A percentile compares a stretch with the other conserved stretches of the same genome.
phyloP scores from a whole-genome alignment of 345 rosid species.

The Eucalyptus regnans region DNA sequence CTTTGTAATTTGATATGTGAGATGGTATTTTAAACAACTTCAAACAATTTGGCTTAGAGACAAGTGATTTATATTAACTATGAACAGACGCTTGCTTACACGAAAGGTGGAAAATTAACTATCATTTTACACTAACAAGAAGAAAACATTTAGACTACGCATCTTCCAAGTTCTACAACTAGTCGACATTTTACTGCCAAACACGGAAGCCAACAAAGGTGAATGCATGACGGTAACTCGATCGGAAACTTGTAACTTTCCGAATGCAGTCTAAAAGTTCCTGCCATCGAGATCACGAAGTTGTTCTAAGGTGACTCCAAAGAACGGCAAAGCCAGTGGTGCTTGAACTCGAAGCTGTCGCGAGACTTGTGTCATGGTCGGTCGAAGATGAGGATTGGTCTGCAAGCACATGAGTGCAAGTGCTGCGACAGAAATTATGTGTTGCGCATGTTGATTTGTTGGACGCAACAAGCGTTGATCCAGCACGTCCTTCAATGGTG shows the following conservation, averaged over 20 bases:
- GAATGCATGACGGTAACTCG: neutral
- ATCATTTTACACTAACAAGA: neutral
- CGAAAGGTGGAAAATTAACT: neutral
- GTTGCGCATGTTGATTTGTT: neutral
- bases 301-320: neutral
- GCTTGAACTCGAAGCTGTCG: neutral
- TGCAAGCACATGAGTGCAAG: constrained; percentile 9
- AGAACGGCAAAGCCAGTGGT: neutral
- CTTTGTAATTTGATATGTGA: too few relatives aligned
- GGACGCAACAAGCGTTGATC: neutral
- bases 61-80: neutral
- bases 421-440: neutral
- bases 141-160: neutral
- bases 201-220: neutral
- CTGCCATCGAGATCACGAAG: neutral
- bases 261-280: neutral
- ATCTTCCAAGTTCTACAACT: neutral
- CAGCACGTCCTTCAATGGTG: neutral
- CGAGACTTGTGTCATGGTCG: constrained; percentile 3
- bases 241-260: neutral
- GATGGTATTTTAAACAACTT: neutral
- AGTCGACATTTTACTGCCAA: neutral
- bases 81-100: too few relatives aligned
- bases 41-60: neutral
- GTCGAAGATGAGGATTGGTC: constrained; percentile 13